Conservation (phyloP, 164 flowering plant genomes). For the Dillenia suffruticosa region DNA sequence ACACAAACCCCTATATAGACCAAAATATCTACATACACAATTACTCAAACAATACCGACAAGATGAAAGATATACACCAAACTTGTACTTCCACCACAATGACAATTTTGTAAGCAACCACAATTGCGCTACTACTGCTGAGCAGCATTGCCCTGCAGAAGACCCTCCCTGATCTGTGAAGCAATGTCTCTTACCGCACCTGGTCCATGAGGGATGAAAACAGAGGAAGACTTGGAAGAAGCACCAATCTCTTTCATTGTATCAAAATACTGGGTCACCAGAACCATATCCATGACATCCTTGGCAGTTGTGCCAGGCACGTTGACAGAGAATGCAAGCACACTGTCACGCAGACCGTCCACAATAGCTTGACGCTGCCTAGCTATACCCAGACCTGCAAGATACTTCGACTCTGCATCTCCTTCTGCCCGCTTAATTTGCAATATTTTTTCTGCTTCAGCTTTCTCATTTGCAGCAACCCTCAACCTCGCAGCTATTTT, state of each 20-base stretch:
- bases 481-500: slow-evolving; percentile 67
- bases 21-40: no score
- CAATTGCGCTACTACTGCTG: background rate
- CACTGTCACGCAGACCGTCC: slow-evolving; percentile 84
- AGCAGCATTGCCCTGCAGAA: slow-evolving; percentile 38
- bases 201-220: slow-evolving; percentile 89
- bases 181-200: slow-evolving; percentile 78
- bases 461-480: slow-evolving; percentile 75
- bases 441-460: slow-evolving; percentile 81
- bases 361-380: slow-evolving; percentile 90
- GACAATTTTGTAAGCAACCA: no score
- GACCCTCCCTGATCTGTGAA: slow-evolving; percentile 65
- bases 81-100: no score
- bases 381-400: slow-evolving; percentile 75
- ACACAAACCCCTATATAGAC: no score
- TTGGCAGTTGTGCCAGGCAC: slow-evolving; percentile 78
- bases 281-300: slow-evolving; percentile 88
- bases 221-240: slow-evolving; percentile 67
- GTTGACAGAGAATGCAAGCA: slow-evolving; percentile 66
- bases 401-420: slow-evolving; percentile 76
- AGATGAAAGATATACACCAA: no score
- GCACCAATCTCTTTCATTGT: slow-evolving; percentile 89
- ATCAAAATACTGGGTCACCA: slow-evolving; percentile 82
- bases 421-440: slow-evolving; percentile 86
- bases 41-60: no score